These are phyloP conservation scores for Aspergillus asperescens DNA, from an alignment of 495 filamentous ascomycete genomes.

Conservation along the genomic window DNA sequence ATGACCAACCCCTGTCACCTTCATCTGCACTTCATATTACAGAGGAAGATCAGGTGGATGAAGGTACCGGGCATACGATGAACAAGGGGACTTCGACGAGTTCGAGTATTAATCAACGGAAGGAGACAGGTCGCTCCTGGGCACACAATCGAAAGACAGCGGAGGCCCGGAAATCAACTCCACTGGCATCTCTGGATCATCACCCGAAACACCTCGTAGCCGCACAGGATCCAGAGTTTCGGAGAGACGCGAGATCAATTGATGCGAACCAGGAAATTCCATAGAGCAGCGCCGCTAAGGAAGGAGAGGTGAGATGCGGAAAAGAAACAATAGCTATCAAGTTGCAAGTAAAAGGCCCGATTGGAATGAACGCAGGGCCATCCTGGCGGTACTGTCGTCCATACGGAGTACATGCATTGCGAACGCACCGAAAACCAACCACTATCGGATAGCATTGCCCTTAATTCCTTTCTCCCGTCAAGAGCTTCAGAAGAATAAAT, in stretches of 20 bases:
- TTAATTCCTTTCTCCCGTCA: neutral
- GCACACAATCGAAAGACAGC: neutral
- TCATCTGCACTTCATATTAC: neutral
- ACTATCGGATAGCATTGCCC: neutral
- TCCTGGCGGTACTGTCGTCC: neutral
- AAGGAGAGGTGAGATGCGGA: neutral
- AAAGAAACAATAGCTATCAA: neutral
- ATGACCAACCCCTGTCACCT: constrained; percentile 4
- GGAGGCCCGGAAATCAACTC: neutral
- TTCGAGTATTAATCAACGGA: neutral
- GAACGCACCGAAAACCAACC: neutral
- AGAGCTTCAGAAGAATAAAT: neutral
- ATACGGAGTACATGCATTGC: neutral
- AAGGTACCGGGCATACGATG: neutral
- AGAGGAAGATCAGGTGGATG: neutral
- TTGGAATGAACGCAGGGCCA: neutral
- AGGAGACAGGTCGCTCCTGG: neutral
- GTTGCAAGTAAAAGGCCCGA: neutral
- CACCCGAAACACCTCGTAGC: constrained; percentile 2
- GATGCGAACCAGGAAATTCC: neutral
- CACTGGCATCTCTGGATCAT: constrained; percentile 3
- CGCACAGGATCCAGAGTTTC: neutral
- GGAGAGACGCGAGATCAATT: neutral
- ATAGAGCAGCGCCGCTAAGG: too few relatives aligned
- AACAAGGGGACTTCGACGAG: neutral